A percentile compares a stretch with the other conserved stretches of the same genome.
phyloP scores from a whole-genome alignment of 2,329 filamentous ascomycete species.

The Claviceps spartinae region DNA sequence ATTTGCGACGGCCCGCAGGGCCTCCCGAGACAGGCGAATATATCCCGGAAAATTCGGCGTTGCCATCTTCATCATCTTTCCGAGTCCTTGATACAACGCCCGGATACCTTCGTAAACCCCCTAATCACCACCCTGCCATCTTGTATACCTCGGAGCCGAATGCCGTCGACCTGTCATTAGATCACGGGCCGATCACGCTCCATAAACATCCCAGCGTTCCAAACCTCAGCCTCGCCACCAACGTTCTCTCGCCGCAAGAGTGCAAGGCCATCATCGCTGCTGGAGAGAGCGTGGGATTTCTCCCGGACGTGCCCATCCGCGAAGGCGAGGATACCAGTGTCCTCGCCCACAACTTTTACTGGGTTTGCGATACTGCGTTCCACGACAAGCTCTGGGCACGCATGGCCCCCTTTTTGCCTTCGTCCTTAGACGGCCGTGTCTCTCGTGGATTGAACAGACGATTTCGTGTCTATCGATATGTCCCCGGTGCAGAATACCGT shows the following conservation, averaged over 20 bases:
- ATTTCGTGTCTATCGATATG: constrained; percentile 60
- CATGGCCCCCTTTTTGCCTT: constrained; percentile 43
- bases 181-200: constrained; percentile 33
- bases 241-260: constrained; percentile 46
- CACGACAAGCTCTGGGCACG: constrained; percentile 50
- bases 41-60: constrained; percentile 38
- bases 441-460: constrained; percentile 53
- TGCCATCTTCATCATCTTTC: constrained; percentile 20
- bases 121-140: constrained; percentile 53
- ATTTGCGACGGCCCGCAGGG: constrained; percentile 32
- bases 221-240: constrained; percentile 43
- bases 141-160: constrained; percentile 48
- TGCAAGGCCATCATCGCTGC: constrained; percentile 54
- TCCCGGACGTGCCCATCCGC: constrained; percentile 53
- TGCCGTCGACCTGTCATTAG: constrained; percentile 36
- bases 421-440: constrained; percentile 37
- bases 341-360: constrained; percentile 62
- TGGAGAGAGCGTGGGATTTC: constrained; percentile 50
- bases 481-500: constrained; percentile 58
- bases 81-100: constrained; percentile 48
- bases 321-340: constrained; percentile 53
- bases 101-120: constrained; percentile 48
- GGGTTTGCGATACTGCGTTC: constrained; percentile 51
- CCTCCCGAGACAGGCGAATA: constrained; percentile 38
- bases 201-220: constrained; percentile 50